Percentiles rank a stretch among this genome's conserved stretches.
These are phyloP conservation scores for Phytopythium mirpurense DNA, from an alignment of 352 stramenopile genomes.

Conservation along the genomic window DNA sequence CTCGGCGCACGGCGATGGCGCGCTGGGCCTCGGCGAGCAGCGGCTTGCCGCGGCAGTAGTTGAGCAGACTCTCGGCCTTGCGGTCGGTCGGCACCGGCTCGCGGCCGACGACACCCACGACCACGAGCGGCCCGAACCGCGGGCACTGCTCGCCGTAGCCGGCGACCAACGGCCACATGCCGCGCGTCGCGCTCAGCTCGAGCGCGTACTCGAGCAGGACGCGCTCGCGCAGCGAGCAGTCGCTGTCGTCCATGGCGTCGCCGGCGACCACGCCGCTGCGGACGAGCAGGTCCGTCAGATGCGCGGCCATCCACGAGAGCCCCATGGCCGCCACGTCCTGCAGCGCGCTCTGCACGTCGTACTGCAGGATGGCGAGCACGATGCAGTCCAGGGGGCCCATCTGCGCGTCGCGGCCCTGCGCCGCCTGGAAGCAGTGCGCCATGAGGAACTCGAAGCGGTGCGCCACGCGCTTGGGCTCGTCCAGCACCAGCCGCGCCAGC, in stretches of 20 bases:
- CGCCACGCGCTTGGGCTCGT: slow-evolving; percentile 69
- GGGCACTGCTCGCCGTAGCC: slow-evolving; percentile 64
- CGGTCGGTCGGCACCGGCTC: slow-evolving; percentile 49
- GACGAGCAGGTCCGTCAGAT: slow-evolving; percentile 56
- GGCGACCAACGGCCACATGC: slow-evolving; percentile 62
- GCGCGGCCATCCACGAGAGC: slow-evolving; percentile 72
- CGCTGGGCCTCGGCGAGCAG: slow-evolving; percentile 27
- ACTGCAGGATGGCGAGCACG: slow-evolving; percentile 70
- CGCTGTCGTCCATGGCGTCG: slow-evolving; percentile 35
- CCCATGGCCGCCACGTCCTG: slow-evolving; percentile 59
- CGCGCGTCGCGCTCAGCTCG: slow-evolving; percentile 47
- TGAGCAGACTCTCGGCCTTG: slow-evolving; percentile 53
- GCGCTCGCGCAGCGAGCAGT: slow-evolving; percentile 50
- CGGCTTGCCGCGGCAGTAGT: slow-evolving; percentile 48
- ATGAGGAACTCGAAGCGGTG: slow-evolving; percentile 78
- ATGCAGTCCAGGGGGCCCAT: slow-evolving; percentile 85
- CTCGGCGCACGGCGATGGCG: slow-evolving; percentile 33
- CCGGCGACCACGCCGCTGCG: slow-evolving; percentile 46
- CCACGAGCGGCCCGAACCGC: slow-evolving; percentile 36
- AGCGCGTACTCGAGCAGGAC: slow-evolving; percentile 67
- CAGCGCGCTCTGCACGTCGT: slow-evolving; percentile 64
- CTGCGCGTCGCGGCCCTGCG: slow-evolving; percentile 26
- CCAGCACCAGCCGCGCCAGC: slow-evolving; percentile 69
- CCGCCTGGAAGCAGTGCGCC: slow-evolving; percentile 58
- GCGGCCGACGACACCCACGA: slow-evolving; percentile 32